phyloP scores from a whole-genome alignment of 176 grass and related monocot genomes.

The Hyparrhenia diplandra region DNA sequence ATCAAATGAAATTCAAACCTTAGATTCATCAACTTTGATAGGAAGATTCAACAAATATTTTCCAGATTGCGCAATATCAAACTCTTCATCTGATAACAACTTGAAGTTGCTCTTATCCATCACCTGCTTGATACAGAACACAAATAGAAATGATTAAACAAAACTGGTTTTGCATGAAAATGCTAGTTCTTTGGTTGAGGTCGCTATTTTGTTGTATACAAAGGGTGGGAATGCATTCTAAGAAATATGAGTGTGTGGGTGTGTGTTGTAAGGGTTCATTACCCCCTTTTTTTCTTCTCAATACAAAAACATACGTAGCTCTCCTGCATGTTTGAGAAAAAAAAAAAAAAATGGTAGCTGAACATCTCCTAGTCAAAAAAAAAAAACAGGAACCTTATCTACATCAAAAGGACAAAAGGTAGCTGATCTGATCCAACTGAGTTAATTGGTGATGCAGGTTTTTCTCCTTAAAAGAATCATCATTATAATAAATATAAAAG shows the following conservation, averaged over 20 bases:
- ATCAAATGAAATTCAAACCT: conserved; percentile 42
- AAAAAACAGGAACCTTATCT: background rate
- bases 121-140: conserved; percentile 44
- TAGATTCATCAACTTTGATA: conserved; percentile 91
- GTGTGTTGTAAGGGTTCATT: too few species aligned
- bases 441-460: background rate
- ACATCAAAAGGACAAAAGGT: background rate
- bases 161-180: background rate
- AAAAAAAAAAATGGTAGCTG: background rate
- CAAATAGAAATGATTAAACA: conserved; percentile 10
- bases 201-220: background rate
- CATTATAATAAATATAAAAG: background rate
- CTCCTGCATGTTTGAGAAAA: too few species aligned
- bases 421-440: conserved; percentile 5
- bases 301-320: too few species aligned
- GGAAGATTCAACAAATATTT: conserved; percentile 87
- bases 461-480: background rate
- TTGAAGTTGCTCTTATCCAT: conserved; percentile 92
- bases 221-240: background rate
- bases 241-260: too few species aligned
- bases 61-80: conserved; percentile 73
- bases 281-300: too few species aligned
- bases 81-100: conserved; percentile 87
- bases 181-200: background rate
- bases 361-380: background rate